phyloP scores from a whole-genome alignment of 1,284 basidiomycete genomes.

The Sparassis latifolia region DNA sequence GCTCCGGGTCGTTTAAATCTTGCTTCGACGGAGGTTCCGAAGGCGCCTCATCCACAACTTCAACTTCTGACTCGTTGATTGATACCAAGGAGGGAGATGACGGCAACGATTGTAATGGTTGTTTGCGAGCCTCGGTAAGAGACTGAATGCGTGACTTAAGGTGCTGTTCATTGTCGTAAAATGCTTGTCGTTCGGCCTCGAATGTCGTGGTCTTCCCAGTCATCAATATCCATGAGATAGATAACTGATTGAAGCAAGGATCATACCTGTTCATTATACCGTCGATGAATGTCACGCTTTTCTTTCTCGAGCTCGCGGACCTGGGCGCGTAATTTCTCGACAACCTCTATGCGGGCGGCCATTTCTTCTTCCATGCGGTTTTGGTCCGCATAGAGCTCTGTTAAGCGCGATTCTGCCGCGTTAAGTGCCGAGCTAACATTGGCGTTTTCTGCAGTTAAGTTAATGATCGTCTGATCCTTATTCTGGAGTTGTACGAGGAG shows the following conservation, averaged over 20 bases:
- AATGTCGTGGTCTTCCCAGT: conserved; percentile 59
- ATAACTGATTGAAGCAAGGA: not conserved
- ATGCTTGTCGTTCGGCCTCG: conserved; percentile 78
- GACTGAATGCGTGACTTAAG: conserved; percentile 82
- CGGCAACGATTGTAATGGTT: conserved; percentile 24
- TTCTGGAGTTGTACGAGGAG: conserved; percentile 69
- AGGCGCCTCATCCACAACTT: conserved; percentile 24
- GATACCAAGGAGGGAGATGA: conserved; percentile 25
- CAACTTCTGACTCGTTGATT: conserved; percentile 39
- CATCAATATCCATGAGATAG: conserved; percentile 3
- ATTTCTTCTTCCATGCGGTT: conserved; percentile 70
- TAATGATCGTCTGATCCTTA: conserved; percentile 62
- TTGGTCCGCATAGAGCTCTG: conserved; percentile 75
- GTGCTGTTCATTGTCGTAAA: conserved; percentile 84
- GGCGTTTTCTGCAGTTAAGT: conserved; percentile 56
- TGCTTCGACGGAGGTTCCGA: conserved; percentile 25
- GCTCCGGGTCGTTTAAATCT: conserved; percentile 52
- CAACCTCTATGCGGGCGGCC: conserved; percentile 69
- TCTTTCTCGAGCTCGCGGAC: conserved; percentile 78
- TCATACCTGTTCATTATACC: conserved; percentile 76
- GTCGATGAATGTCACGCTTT: conserved; percentile 67
- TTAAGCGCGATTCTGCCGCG: conserved; percentile 59
- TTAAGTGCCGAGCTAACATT: conserved; percentile 56
- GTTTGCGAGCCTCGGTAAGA: conserved; percentile 59
- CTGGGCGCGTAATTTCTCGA: conserved; percentile 70